A percentile compares a stretch with the other conserved stretches of the same genome.
Evolutionary conservation across 2,329 filamentous ascomycete genomes (phyloP).

Genomic region (Colletotrichum karsti): DNA sequence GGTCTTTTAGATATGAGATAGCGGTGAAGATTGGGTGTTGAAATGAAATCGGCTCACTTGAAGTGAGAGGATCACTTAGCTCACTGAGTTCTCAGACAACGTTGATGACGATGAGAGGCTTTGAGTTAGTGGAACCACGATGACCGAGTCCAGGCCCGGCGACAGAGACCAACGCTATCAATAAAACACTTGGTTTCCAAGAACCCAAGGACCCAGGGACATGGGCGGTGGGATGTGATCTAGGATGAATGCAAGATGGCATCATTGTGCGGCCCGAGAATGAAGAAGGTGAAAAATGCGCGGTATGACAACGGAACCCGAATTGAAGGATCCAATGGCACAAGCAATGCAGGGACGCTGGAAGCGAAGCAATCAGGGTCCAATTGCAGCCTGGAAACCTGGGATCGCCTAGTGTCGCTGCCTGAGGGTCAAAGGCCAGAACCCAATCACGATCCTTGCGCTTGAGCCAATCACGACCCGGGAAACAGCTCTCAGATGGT

Average conservation of each 20-base stretch:
- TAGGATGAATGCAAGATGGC: neutral
- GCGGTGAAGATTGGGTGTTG: neutral
- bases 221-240: neutral
- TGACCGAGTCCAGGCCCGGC: neutral
- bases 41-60: neutral
- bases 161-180: neutral
- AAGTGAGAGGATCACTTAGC: too few species aligned
- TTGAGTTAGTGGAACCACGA: too few species aligned
- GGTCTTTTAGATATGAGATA: slow-evolving; percentile 33
- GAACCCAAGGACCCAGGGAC: neutral
- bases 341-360: neutral
- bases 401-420: neutral
- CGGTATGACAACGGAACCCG: neutral
- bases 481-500: too few species aligned
- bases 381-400: neutral
- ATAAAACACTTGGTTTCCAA: neutral
- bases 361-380: slow-evolving; percentile 3
- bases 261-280: neutral
- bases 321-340: neutral
- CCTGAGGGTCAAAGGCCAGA: neutral
- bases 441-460: neutral
- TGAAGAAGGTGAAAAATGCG: neutral
- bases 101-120: too few species aligned
- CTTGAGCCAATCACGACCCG: neutral
- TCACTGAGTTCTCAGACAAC: too few species aligned